Conservation (phyloP, 805 yeast species). For the Saturnispora diversa region DNA sequence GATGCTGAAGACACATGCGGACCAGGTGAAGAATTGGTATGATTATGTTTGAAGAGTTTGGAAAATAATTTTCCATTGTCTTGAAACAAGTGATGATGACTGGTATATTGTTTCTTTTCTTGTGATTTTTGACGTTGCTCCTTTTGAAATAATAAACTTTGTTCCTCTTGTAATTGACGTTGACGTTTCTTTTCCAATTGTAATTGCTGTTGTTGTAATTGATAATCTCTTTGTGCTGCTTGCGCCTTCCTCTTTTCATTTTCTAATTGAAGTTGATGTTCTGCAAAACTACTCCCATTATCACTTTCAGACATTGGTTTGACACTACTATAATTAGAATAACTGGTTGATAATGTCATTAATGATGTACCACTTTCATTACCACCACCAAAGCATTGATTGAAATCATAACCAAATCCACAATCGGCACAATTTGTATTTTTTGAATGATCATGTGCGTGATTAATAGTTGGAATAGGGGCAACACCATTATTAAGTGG, state of each 20-base stretch:
- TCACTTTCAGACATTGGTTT: not conserved
- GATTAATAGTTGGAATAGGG: not conserved
- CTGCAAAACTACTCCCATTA: not conserved
- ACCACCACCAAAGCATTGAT: conserved; percentile 10
- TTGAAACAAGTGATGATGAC: conserved; percentile 3
- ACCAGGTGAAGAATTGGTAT: not conserved
- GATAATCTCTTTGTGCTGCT: conserved; percentile 7
- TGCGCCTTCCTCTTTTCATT: conserved; percentile 9
- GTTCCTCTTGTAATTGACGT: conserved; percentile 9
- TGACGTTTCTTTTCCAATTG: conserved; percentile 9
- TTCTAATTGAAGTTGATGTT: conserved; percentile 9
- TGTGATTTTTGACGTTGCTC: conserved; percentile 7
- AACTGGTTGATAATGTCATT: conserved; percentile 8
- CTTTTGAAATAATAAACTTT: not conserved
- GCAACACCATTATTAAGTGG: conserved; percentile 9
- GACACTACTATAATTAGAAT: conserved; percentile 1
- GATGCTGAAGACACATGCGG: not conserved
- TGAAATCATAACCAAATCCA: conserved; percentile 21
- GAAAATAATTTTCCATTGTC: conserved; percentile 1
- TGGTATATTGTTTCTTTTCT: conserved; percentile 5
- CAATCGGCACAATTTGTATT: conserved; percentile 24
- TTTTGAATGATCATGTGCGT: conserved; percentile 9
- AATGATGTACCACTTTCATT: conserved; percentile 10
- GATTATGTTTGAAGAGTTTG: conserved; percentile 6
- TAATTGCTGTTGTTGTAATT: conserved; percentile 10